Percentiles rank a stretch among this genome's conserved stretches.
Evolutionary conservation across 2,329 filamentous ascomycete species (phyloP).

Genomic region (Phaeosphaeriaceae sp.): DNA sequence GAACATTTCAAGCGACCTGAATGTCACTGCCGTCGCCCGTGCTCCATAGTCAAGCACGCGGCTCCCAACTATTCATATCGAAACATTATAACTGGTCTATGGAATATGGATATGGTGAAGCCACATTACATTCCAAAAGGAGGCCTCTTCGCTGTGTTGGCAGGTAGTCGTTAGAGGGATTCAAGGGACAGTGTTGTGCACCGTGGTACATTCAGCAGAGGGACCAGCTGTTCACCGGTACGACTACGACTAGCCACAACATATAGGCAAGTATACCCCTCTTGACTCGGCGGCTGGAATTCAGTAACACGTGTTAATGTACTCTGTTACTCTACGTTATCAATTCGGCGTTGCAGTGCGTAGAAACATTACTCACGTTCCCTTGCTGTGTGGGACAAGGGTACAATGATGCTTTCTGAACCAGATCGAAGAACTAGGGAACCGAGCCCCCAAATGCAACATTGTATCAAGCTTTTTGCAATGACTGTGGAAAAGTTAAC

Average conservation of each 20-base stretch:
- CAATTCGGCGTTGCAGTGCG: neutral
- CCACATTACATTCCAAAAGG: neutral
- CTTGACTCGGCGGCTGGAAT: conserved; percentile 1
- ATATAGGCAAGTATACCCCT: neutral
- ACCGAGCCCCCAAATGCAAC: neutral
- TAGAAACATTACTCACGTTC: neutral
- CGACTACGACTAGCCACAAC: neutral
- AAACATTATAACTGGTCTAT: neutral
- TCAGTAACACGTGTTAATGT: conserved; percentile 11
- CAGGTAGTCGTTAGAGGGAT: neutral
- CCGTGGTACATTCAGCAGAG: neutral
- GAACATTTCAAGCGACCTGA: neutral
- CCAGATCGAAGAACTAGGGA: neutral
- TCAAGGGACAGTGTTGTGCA: neutral
- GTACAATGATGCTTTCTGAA: neutral
- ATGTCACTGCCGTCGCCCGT: conserved; percentile 1
- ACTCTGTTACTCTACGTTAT: conserved; percentile 10
- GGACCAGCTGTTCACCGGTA: neutral
- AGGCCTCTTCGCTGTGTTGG: neutral
- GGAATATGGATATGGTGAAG: neutral
- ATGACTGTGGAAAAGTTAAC: neutral
- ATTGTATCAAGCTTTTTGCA: neutral
- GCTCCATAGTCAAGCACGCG: neutral
- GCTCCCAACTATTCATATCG: neutral
- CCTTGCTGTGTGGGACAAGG: neutral